A percentile compares a stretch with the other conserved stretches of the same genome.
These are phyloP conservation scores for Phytophthora capsici DNA, from an alignment of 352 stramenopile genomes.

Conservation along the genomic window DNA sequence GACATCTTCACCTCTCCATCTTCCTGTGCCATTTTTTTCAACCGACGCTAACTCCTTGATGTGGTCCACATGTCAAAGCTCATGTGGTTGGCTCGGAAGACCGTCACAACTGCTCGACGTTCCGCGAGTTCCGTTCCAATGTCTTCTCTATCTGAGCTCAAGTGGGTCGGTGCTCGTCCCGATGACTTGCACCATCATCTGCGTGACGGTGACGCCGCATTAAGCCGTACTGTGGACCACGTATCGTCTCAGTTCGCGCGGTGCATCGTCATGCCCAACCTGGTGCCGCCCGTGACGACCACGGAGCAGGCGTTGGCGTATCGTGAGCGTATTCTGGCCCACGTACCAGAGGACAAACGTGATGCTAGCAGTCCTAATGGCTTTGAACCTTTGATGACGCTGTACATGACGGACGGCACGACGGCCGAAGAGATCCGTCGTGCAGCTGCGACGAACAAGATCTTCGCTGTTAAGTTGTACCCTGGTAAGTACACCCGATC, in stretches of 20 bases:
- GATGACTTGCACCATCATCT: conserved; percentile 99
- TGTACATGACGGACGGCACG: conserved; percentile 99
- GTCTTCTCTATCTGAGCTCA: conserved; percentile 37
- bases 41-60: neutral
- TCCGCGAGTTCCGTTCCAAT: conserved; percentile 14
- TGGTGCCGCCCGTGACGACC: conserved; percentile 97
- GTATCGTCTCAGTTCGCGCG: conserved; percentile 86
- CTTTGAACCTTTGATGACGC: conserved; percentile 97
- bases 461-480: conserved; percentile 98
- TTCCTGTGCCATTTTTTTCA: neutral
- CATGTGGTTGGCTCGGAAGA: conserved; percentile 36
- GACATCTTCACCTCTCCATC: conserved; percentile 17
- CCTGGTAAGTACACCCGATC: conserved; percentile 59
- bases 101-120: conserved; percentile 10
- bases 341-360: conserved; percentile 69
- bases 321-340: conserved; percentile 93
- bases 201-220: conserved; percentile 88
- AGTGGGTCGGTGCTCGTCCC: conserved; percentile 57
- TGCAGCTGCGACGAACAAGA: conserved; percentile 86
- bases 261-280: conserved; percentile 98
- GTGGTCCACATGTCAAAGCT: conserved; percentile 6
- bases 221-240: conserved; percentile 83
- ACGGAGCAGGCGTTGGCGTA: conserved; percentile 96
- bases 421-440: conserved; percentile 95
- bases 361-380: conserved; percentile 21